Base-by-base conservation (phyloP, 1,284 basidiomycete genomes). In the Ceratorhiza oryzae-sativae region DNA sequence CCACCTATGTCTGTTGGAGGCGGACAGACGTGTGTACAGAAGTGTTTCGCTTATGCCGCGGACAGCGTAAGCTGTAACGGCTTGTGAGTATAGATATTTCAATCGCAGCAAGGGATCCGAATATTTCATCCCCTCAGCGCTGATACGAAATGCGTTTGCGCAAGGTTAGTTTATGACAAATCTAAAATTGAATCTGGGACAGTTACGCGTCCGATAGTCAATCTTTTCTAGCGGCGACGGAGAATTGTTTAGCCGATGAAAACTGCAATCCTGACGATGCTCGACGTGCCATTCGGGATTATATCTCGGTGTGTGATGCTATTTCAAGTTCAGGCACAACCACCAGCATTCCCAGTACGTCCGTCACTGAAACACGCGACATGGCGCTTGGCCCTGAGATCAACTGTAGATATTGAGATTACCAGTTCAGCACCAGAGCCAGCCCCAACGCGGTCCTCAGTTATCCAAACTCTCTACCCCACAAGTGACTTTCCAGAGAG, bases 1-100 rank as follows among this genome's bases (percentile, higher is more conserved):
- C 32, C 63, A 15, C 3, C 53, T 13, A 20, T 36, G 30, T 51
- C 65, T 13, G 20, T 20, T 46, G 65, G 65, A 25, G 65, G 63
- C 13, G 63, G 60, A 12, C 30, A 20, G 48, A 62, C 25, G 12
- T 62, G 60, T n/a, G 60, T 49, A 32, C 60, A 62, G 34, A 12
- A 10, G n/a, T 62, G 60, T 45, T 9, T 62, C 27, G 41, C 60
- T 46, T 27, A 34, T 25, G 60, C 60, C 3, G 60, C 60, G 8
- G 23, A 15, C n/a, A 25, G n/a, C 3, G 20, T 42, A 13, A 45
- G 60, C 25, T 62, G 60, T 45, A 49, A 20, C 9, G 42, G 30
- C 25, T 45, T 34, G 60, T 62, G 23, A 42, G 59, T 18, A 3
- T 8, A 42, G n/a, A n/a, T n/a, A 39, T 9, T 13, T 23, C 13